Conservation (phyloP, 2,329 filamentous ascomycete genomes). For the Epichloe aotearoae region DNA sequence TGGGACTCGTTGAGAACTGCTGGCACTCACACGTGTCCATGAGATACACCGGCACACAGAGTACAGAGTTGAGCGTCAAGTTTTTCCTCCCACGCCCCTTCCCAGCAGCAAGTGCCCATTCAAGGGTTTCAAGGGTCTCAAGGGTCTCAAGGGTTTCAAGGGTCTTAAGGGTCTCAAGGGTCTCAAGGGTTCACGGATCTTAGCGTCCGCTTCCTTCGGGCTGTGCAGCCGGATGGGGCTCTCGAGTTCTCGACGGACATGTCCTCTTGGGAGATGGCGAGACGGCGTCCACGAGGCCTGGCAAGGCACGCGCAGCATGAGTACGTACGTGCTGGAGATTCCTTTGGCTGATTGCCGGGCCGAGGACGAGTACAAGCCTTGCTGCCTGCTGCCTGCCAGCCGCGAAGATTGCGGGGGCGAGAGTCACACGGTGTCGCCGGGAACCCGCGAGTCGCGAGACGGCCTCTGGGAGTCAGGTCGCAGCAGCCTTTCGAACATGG, state of each 20-base stretch:
- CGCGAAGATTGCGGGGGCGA: background rate
- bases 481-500: background rate
- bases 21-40: slow-evolving; percentile 35
- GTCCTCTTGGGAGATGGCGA: slow-evolving; percentile 9
- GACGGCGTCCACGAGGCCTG: background rate
- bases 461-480: no score
- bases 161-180: background rate
- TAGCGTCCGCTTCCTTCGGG: slow-evolving; percentile 17
- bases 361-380: no score
- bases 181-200: slow-evolving; percentile 13
- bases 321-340: background rate
- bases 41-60: slow-evolving; percentile 28
- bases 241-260: slow-evolving; percentile 7
- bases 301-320: background rate
- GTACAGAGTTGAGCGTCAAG: slow-evolving; percentile 5
- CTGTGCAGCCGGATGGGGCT: slow-evolving; percentile 16
- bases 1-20: slow-evolving; percentile 23
- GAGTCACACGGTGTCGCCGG: no score
- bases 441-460: no score
- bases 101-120: slow-evolving; percentile 20
- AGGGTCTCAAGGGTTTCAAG: background rate
- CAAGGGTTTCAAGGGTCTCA: background rate
- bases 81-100: slow-evolving; percentile 15
- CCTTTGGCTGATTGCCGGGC: no score
- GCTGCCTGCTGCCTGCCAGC: background rate